Evolutionary conservation across 768 basidiomycete species (phyloP), one percentile per base, ranked within the genome.

Genomic region (Ramaria sp.): DNA sequence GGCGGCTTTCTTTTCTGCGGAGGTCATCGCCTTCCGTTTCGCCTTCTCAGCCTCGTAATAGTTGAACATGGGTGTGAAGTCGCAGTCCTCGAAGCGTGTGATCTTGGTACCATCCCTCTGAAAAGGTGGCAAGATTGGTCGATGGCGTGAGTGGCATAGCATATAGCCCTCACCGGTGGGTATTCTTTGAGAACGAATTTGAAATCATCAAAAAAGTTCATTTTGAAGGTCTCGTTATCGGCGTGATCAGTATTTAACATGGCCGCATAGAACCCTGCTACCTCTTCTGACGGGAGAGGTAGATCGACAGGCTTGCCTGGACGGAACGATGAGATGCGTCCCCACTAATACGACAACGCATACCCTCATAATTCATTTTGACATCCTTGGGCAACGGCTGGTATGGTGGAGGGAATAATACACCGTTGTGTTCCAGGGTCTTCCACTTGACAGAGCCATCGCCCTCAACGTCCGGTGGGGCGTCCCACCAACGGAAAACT

Each of bases 141-240:
- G n/a, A 33, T 37, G 12, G 6, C 12, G 19, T 39, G 20, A 47
- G n/a, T 39, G 37, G 34, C n/a, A 55, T 45, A 57, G 24, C 31
- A 17, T 22, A 22, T 45, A 19, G 20, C 5, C 76, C 90, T 62
- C 66, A 94, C 93, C 17, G 94, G 88, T 62, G 94, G 92, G 67
- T 88, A 70, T 54, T 85, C 77, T 63, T 86, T 82, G 60, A 99
- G 69, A 19, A 95, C 76, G 10, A 72, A 78, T 59, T 81, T 75
- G 80, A 87, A 98, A 67, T 97, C 95, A 0, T 85, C 78, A 68
- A 98, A 99, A 71, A 99, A 99, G 70, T 99, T 98, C 68, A 84
- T 83, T 69, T 89, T 88, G 74, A 99, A 99, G 0, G 76, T 83
- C 13, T 74, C 76, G 67, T 98, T 93, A 70, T 87, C 77, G 6